Conservation (phyloP, 345 rosid genomes). For the Trapa bicornis region DNA sequence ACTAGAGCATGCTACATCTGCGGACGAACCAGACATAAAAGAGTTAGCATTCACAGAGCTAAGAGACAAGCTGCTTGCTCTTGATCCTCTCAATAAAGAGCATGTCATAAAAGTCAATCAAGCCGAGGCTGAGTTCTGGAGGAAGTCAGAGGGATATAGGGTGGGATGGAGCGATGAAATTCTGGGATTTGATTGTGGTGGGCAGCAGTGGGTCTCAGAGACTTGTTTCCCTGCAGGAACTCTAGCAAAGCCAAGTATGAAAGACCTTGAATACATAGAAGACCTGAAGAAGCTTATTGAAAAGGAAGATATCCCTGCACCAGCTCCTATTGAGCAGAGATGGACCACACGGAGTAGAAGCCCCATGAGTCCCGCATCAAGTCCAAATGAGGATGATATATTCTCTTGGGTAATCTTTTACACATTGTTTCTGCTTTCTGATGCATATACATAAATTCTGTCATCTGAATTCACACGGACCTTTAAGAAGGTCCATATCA, state of each 20-base stretch:
- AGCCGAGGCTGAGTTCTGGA: constrained; percentile 98
- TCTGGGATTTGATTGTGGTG: constrained; percentile 97
- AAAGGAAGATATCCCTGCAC: constrained; percentile 71
- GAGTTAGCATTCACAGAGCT: constrained; percentile 77
- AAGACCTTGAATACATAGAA: constrained; percentile 85
- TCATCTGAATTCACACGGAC: background rate
- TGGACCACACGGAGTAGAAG: constrained; percentile 89
- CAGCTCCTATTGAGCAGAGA: constrained; percentile 89
- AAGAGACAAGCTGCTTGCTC: constrained; percentile 81
- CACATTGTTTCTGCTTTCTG: background rate
- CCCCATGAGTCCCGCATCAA: constrained; percentile 78
- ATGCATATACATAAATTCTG: background rate
- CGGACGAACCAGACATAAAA: constrained; percentile 38
- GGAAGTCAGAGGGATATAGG: constrained; percentile 87
- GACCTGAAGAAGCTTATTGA: constrained; percentile 71
- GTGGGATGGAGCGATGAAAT: constrained; percentile 97
- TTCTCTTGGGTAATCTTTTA: constrained; percentile 45
- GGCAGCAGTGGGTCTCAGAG: constrained; percentile 99
- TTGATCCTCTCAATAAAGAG: constrained; percentile 83
- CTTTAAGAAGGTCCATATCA: background rate
- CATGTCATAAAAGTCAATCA: constrained; percentile 65
- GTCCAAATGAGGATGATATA: constrained; percentile 58
- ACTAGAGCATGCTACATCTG: constrained; percentile 30
- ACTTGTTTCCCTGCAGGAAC: constrained; percentile 92
- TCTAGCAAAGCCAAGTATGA: constrained; percentile 73